Percentiles rank a stretch among this genome's conserved stretches.
These are phyloP conservation scores for Dactylorhiza incarnata DNA, from an alignment of 106 monocot genomes.

Conservation along the genomic window DNA sequence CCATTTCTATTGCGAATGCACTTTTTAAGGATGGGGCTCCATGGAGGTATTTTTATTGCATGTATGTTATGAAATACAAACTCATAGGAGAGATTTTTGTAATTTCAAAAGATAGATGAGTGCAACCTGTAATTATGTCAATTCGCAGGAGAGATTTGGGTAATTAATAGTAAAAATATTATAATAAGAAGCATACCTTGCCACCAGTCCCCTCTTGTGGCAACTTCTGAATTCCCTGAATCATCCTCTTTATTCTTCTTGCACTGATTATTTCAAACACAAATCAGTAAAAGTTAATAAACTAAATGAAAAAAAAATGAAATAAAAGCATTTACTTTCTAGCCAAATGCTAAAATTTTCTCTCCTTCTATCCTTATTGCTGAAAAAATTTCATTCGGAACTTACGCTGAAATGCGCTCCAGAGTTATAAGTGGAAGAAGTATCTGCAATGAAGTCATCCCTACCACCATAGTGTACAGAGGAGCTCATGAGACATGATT, in stretches of 20 bases:
- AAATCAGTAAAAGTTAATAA: not conserved
- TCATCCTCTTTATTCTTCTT: constrained; percentile 18
- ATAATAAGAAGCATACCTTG: constrained; percentile 12
- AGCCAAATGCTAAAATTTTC: not conserved
- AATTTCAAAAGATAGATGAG: too few species aligned
- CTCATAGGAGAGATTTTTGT: too few species aligned
- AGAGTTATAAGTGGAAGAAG: not conserved
- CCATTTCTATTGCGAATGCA: too few species aligned
- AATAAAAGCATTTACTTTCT: not conserved
- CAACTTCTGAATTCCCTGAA: constrained; percentile 4
- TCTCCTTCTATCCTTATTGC: not conserved
- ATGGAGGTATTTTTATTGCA: too few species aligned
- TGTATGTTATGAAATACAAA: too few species aligned
- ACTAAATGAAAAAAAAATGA: not conserved
- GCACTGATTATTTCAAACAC: constrained; percentile 7
- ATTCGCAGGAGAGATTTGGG: too few species aligned
- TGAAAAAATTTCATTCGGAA: not conserved
- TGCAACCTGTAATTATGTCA: too few species aligned
- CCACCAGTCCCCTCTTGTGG: constrained; percentile 23
- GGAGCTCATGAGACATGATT: constrained; percentile 21
- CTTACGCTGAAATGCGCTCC: constrained; percentile 13
- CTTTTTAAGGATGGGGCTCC: too few species aligned
- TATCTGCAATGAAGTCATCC: constrained; percentile 8
- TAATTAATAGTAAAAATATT: too few species aligned
- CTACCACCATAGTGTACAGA: constrained; percentile 24